phyloP scores from a whole-genome alignment of 345 rosid genomes.

The Acer yangbiense region DNA sequence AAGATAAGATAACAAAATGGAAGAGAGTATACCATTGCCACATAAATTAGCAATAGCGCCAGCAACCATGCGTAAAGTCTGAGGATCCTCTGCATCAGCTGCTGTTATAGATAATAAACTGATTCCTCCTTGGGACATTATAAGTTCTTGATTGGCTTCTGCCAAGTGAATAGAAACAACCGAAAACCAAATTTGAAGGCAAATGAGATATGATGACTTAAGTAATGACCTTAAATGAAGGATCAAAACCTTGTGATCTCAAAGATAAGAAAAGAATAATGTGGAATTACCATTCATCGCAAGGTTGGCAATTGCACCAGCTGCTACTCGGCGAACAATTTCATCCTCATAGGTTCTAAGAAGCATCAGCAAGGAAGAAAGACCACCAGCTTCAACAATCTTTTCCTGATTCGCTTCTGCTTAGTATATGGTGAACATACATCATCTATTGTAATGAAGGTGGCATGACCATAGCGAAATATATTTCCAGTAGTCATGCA shows the following conservation, averaged over 20 bases:
- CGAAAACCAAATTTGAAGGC: background rate
- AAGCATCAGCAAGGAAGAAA: slow-evolving; percentile 82
- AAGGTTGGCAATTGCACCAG: slow-evolving; percentile 98
- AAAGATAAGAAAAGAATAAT: slow-evolving; percentile 10
- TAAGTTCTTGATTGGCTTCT: slow-evolving; percentile 96
- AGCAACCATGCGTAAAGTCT: slow-evolving; percentile 96
- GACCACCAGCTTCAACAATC: slow-evolving; percentile 99
- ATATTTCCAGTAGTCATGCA: background rate
- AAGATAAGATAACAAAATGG: background rate
- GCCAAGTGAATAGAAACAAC: slow-evolving; percentile 31
- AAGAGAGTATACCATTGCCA: slow-evolving; percentile 72
- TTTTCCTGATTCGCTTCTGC: slow-evolving; percentile 95
- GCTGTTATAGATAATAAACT: slow-evolving; percentile 80
- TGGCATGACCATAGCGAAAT: background rate
- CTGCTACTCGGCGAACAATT: slow-evolving; percentile 91
- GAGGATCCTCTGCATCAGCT: slow-evolving; percentile 91
- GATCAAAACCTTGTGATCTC: background rate
- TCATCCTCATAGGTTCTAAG: slow-evolving; percentile 91
- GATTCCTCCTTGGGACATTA: slow-evolving; percentile 95
- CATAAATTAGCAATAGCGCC: slow-evolving; percentile 99
- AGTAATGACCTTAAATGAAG: background rate
- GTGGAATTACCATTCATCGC: slow-evolving; percentile 87
- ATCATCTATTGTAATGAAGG: slow-evolving; percentile 3
- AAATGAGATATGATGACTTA: background rate
- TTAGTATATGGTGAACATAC: slow-evolving; percentile 5